Percentiles rank a stretch among this genome's conserved stretches.
phyloP scores from a whole-genome alignment of 495 filamentous ascomycete genomes.

The Penicillium longicatenatum region DNA sequence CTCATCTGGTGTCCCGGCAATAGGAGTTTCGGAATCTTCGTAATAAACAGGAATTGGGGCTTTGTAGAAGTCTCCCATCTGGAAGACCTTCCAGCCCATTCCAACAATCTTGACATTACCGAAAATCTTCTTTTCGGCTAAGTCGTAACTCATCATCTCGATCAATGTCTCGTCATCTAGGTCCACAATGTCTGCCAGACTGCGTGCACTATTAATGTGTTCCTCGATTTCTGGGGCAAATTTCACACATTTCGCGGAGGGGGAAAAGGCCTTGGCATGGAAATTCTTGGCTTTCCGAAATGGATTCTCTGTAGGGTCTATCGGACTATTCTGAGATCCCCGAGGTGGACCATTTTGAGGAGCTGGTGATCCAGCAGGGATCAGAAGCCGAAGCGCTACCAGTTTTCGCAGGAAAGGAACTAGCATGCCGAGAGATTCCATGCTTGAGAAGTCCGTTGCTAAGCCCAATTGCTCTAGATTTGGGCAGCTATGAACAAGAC shows the following conservation, averaged over 20 bases:
- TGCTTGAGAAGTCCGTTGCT: conserved; percentile 45
- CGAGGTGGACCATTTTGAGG: conserved; percentile 6
- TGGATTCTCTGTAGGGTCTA: neutral
- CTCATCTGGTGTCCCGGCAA: neutral
- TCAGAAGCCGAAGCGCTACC: conserved; percentile 44
- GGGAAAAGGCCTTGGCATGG: conserved; percentile 3
- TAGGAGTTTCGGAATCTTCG: conserved; percentile 15
- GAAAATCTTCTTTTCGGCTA: conserved; percentile 39
- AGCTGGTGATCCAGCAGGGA: conserved; percentile 30
- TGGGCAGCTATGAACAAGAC: conserved; percentile 55
- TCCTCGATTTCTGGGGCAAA: conserved; percentile 13
- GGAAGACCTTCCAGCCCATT: conserved; percentile 43
- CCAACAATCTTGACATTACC: conserved; percentile 40
- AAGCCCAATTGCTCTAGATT: conserved; percentile 60
- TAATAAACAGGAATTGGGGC: conserved; percentile 10
- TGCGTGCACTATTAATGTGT: conserved; percentile 21
- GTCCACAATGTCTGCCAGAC: conserved; percentile 39
- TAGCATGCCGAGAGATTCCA: conserved; percentile 46
- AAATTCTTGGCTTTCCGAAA: neutral
- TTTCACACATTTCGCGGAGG: neutral
- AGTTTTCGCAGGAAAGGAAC: conserved; percentile 53
- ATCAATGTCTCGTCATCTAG: conserved; percentile 38
- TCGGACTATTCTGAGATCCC: neutral
- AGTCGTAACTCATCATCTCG: conserved; percentile 33
- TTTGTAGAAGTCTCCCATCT: conserved; percentile 41